Evolutionary conservation across 805 yeast genomes (phyloP).

Genomic region (Saturnispora kantuleensis): DNA sequence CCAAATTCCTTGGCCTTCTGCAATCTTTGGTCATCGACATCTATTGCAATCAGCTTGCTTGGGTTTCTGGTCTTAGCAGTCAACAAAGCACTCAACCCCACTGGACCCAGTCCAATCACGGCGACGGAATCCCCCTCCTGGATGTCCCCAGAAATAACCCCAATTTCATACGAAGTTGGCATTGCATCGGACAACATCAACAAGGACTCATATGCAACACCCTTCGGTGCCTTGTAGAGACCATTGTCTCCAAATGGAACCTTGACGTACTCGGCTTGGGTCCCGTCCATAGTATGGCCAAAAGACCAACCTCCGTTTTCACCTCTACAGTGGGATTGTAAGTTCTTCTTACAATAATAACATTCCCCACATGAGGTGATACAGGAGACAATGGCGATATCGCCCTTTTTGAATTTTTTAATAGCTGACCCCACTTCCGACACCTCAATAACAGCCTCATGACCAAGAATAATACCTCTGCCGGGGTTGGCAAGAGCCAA

Average conservation of each 20-base stretch:
- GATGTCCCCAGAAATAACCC: slow-evolving; percentile 46
- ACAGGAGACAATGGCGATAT: slow-evolving; percentile 55
- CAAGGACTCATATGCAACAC: slow-evolving; percentile 34
- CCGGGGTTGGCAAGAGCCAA: slow-evolving; percentile 15
- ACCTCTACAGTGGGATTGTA: slow-evolving; percentile 51
- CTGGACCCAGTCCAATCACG: slow-evolving; percentile 61
- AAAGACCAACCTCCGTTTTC: slow-evolving; percentile 31
- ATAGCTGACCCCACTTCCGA: slow-evolving; percentile 41
- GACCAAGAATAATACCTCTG: slow-evolving; percentile 38
- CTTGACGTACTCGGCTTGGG: slow-evolving; percentile 54
- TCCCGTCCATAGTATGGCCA: slow-evolving; percentile 55
- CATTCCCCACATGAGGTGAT: slow-evolving; percentile 54
- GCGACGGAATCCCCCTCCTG: slow-evolving; percentile 49
- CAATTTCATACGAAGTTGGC: slow-evolving; percentile 61
- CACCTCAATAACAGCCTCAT: slow-evolving; percentile 51
- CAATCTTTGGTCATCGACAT: slow-evolving; percentile 48
- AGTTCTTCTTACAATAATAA: slow-evolving; percentile 42
- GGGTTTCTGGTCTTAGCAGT: slow-evolving; percentile 48
- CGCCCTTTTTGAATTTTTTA: slow-evolving; percentile 41
- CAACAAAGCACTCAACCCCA: slow-evolving; percentile 53
- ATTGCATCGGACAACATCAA: slow-evolving; percentile 54
- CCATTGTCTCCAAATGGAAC: slow-evolving; percentile 41
- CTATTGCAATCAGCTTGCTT: slow-evolving; percentile 45
- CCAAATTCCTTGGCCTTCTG: slow-evolving; percentile 50
- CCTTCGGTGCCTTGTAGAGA: slow-evolving; percentile 26